These are phyloP conservation scores for Aspergillus taichungensis DNA, from an alignment of 495 filamentous ascomycete genomes.

Conservation along the genomic window DNA sequence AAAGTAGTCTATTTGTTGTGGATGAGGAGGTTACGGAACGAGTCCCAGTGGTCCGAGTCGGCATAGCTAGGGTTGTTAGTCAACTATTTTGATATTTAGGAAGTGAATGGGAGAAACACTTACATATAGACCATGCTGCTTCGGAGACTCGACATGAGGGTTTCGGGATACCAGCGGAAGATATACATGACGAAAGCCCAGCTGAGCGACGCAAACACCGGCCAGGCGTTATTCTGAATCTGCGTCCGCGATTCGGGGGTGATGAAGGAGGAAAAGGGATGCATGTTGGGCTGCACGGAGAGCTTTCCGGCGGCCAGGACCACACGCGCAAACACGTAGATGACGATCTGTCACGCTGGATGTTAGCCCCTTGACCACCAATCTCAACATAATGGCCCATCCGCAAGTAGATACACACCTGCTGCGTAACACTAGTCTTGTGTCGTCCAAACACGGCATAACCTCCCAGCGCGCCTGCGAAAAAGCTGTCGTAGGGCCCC, in stretches of 20 bases:
- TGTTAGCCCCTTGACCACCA: no score
- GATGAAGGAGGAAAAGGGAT: slow-evolving; percentile 34
- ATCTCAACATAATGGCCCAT: no score
- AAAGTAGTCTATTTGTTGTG: slow-evolving; percentile 65
- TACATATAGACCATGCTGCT: slow-evolving; percentile 99
- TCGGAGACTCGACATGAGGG: slow-evolving; percentile 78
- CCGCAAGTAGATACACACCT: slow-evolving; percentile 46
- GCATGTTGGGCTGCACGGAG: slow-evolving; percentile 55
- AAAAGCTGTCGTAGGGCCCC: slow-evolving; percentile 70
- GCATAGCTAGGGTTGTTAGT: slow-evolving; percentile 41
- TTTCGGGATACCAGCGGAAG: slow-evolving; percentile 85
- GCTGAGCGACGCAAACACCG: slow-evolving; percentile 75
- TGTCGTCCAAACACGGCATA: slow-evolving; percentile 88
- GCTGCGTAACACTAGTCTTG: slow-evolving; percentile 79
- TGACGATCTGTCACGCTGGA: slow-evolving; percentile 53
- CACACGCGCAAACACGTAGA: slow-evolving; percentile 94
- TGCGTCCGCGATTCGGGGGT: slow-evolving; percentile 34
- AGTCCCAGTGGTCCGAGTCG: slow-evolving; percentile 77
- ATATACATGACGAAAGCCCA: slow-evolving; percentile 96
- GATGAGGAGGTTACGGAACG: slow-evolving; percentile 65
- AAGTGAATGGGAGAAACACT: slow-evolving; percentile 22
- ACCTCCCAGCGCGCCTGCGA: slow-evolving; percentile 85
- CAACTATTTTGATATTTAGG: slow-evolving; percentile 13
- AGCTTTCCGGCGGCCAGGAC: slow-evolving; percentile 75
- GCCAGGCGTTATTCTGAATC: slow-evolving; percentile 70